Evolutionary conservation across 1,284 basidiomycete species (phyloP), one percentile per base, ranked within the genome.

Genomic region (Agroathelia rolfsii): DNA sequence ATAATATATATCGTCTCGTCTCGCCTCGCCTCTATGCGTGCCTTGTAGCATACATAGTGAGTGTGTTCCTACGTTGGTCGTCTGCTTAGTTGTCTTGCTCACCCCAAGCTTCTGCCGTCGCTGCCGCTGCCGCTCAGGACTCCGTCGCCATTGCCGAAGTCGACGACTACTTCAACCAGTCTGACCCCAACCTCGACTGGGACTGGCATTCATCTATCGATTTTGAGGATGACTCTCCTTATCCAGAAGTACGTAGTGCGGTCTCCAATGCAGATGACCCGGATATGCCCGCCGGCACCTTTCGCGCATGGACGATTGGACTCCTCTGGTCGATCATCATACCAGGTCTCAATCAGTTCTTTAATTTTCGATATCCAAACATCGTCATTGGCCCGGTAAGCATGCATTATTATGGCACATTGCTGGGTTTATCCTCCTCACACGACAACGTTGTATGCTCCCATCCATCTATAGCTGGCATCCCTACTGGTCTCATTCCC

Each of bases 191-290:
- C 40, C 41, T 69, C 33, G 69, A 70, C 47, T 55, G 55, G 35
- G 51, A 52, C n/a, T n/a, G n/a, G n/a, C 43, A 48, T 22, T 40
- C 53, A n/a, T 31, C 51, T 28, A 44, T 45, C 17, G 16, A 52
- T 8, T 39, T 46, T 9, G 62, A 65, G 37, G 66, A 72, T 40
- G 69, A 71, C 35, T 69, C 64, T 33, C 73, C 73, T 10, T 76
- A 76, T 45, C 70, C 71, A 5, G 72, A 75, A 44, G 74, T 76
- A 13, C 65, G 74, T 18, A 70, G 71, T 21, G 69, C 69, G 14
- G 72, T 75, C 13, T 62, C 67, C 23, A 68, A 72, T 42, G 64
- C 61, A 11, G 72, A 76, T 43, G 72, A 76, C 45, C 60, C 61
- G n/a, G 49, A 56, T 25, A 68, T 74, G 65, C 71, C 71, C 4